phyloP scores from a whole-genome alignment of 495 filamentous ascomycete genomes.

The Cudoniella acicularis region DNA sequence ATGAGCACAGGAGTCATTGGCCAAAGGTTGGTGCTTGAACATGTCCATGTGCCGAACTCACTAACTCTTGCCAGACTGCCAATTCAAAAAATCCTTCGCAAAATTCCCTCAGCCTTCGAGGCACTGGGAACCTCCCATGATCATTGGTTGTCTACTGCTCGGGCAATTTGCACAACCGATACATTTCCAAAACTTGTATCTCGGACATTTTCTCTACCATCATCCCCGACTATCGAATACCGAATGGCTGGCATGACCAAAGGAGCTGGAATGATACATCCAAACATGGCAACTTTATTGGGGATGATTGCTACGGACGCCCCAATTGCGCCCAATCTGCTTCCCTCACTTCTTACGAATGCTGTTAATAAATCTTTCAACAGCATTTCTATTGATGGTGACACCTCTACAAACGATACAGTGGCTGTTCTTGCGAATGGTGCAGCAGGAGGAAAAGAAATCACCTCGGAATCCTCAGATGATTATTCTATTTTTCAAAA shows the following conservation, averaged over 20 bases:
- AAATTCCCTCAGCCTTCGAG: slow-evolving; percentile 70
- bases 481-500: slow-evolving; percentile 64
- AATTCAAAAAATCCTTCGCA: slow-evolving; percentile 81
- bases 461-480: slow-evolving; percentile 49
- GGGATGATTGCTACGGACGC: slow-evolving; percentile 94
- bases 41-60: not conserved
- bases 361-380: slow-evolving; percentile 89
- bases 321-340: slow-evolving; percentile 63
- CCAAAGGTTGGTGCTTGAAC: slow-evolving; percentile 57
- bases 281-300: slow-evolving; percentile 97
- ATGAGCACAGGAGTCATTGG: slow-evolving; percentile 99
- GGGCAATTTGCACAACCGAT: slow-evolving; percentile 97
- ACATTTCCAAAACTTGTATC: slow-evolving; percentile 97
- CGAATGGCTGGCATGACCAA: slow-evolving; percentile 94
- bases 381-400: slow-evolving; percentile 93
- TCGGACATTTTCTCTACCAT: slow-evolving; percentile 78
- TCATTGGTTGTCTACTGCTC: slow-evolving; percentile 81
- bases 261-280: slow-evolving; percentile 98
- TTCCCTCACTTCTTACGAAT: slow-evolving; percentile 66
- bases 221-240: slow-evolving; percentile 71
- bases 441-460: slow-evolving; percentile 72
- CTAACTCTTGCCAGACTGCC: slow-evolving; percentile 57
- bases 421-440: slow-evolving; percentile 92
- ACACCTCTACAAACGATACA: slow-evolving; percentile 96
- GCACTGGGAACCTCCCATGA: slow-evolving; percentile 70